Conservation (phyloP, 768 basidiomycete species). For the Heimioporus sp. region DNA sequence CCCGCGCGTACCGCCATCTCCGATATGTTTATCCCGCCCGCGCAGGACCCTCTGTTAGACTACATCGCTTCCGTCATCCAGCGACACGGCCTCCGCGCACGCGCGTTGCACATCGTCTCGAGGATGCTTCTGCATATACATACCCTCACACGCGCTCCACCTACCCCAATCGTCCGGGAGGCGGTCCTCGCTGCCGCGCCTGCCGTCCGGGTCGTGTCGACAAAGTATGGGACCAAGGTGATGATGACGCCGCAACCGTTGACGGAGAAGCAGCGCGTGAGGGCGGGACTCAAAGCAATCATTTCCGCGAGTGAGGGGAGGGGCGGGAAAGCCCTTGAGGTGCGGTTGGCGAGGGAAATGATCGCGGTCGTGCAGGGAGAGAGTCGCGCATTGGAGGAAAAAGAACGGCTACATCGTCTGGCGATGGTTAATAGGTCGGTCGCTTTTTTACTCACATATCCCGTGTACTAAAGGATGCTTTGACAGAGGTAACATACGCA, state of each 20-base stretch:
- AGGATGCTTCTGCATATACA: constrained; percentile 71
- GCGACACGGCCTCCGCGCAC: constrained; percentile 61
- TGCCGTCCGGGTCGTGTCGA: constrained; percentile 57
- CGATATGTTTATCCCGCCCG: constrained; percentile 62
- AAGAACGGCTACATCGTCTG: constrained; percentile 59
- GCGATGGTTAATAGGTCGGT: constrained; percentile 79
- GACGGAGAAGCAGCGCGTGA: constrained; percentile 76
- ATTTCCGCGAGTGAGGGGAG: constrained; percentile 57
- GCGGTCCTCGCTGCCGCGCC: constrained; percentile 73
- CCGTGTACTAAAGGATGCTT: constrained; percentile 1
- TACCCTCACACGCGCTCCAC: constrained; percentile 71
- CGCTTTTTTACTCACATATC: neutral
- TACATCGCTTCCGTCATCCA: constrained; percentile 64
- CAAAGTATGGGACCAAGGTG: constrained; percentile 64
- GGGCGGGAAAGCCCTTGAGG: constrained; percentile 56
- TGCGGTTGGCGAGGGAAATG: constrained; percentile 77
- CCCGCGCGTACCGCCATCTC: neutral
- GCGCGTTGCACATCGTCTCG: constrained; percentile 54
- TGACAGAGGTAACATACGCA: constrained; percentile 23
- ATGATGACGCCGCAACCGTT: constrained; percentile 66
- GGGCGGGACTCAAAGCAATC: constrained; percentile 70
- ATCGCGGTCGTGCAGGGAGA: constrained; percentile 66
- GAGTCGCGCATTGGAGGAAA: constrained; percentile 56
- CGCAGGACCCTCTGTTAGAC: constrained; percentile 69
- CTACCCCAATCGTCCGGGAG: constrained; percentile 73